Evolutionary conservation across 108 stramenopile species (phyloP), one percentile per base, ranked within the genome.

Genomic region (Seminavis robusta): DNA sequence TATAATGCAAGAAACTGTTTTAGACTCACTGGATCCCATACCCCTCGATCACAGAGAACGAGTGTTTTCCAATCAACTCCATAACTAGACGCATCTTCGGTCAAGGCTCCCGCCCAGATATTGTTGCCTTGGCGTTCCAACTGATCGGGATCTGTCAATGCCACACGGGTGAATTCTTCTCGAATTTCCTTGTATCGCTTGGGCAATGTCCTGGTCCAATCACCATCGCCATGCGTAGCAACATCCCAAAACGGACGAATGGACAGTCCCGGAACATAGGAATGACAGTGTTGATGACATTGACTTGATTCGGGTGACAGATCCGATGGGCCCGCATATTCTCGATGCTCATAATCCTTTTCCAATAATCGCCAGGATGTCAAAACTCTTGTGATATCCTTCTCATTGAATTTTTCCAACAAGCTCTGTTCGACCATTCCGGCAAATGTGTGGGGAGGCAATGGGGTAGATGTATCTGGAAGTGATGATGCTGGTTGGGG

Each of bases 31-130:
- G 77, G 73, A 59, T 95, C 94, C 95, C 95, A 97, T n/a, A 72
- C 72, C 26, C 87, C 90, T n/a, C 95, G 83, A 71, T 94, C 86
- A 57, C 91, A 65, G 28, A 97, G 55, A 2, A 93, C 94, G 6
- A 95, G 66, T 27, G 94, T 97, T 50, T 77, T 91, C 95, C 95
- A 97, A 5, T 89, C 92, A 15, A 74, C 81, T 9, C 90, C 88
- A 37, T 90, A 94, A 24, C 74, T 63, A 0, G 68, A 46, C 37
- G 89, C 85, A 64, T 90, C 85, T 19, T 82, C 75, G 0, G 88
- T 89, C 47, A 84, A 61, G 36, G 91, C 87, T 6, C 81, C 76
- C 20, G 83, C 81, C 91, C 95, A 94, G 21, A 94, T 56, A 60
- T 93, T 92, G 62, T 90, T 95, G 28, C 90, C 94, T 39, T 66